Evolutionary conservation across 2,329 filamentous ascomycete genomes (phyloP), one percentile per base, ranked within the genome.

Genomic region (Lasiodiplodia gonubiensis): DNA sequence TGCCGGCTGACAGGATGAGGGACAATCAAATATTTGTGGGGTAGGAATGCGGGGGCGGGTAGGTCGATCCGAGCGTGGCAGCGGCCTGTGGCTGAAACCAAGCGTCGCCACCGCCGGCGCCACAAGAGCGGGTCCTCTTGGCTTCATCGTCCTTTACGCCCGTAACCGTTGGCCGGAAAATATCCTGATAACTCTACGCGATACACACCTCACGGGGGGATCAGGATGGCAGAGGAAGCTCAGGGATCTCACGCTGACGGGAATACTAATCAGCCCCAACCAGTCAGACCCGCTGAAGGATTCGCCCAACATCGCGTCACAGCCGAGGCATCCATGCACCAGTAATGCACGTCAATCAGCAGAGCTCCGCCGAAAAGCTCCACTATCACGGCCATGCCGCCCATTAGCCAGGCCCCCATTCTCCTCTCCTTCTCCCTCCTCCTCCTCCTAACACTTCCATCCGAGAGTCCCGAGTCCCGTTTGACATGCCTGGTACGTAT

Each of bases 41-140:
- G 57, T 49, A 61, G 37, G n/a, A 61, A 61, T 61, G 57, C 27
- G 57, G 57, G 57, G 57, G 54, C n/a, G 54, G 27, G 27, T 54
- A 30, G 23, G 16, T 52, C 30, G 42, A 46, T 46, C 12, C 7
- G 18, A 21, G 42, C 39, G 16, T n/a, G 18, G n/a, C 39, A 10
- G 39, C 18, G 16, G 42, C 7, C 42, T 46, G 42, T 46, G 42
- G 42, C 42, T 46, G 42, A 46, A 46, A 11, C 42, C 42, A 46
- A 21, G 12, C 18, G 42, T 8, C 42, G 21, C n/a, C n/a, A n/a
- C 10, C 10, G n/a, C 42, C 37, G 42, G 10, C 42, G 42, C 18
- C 42, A n/a, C 42, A 21, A 7, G n/a, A 46, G 42, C 42, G 42
- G 42, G 42, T 52, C 49, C 49, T 52, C 16, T 52, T 27, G 23